Percentiles rank a stretch among this genome's conserved stretches.
phyloP scores from a whole-genome alignment of 495 filamentous ascomycete species.

The Xanthoparmelia taractica region DNA sequence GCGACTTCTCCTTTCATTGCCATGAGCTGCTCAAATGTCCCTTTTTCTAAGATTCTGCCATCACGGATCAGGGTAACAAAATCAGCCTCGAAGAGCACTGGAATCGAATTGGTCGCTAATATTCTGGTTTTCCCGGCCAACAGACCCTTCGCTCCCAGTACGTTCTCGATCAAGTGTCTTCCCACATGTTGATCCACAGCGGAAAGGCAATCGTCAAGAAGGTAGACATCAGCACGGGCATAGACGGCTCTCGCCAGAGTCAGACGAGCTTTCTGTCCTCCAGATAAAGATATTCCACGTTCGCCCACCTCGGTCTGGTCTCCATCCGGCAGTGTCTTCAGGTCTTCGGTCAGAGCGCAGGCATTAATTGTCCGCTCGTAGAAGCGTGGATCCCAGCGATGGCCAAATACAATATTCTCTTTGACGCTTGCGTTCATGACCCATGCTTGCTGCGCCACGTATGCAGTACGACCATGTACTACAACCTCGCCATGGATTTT shows the following conservation, averaged over 20 bases:
- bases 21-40: constrained; percentile 82
- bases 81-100: constrained; percentile 79
- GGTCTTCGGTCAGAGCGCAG: constrained; percentile 87
- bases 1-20: constrained; percentile 89
- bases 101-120: constrained; percentile 91
- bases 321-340: constrained; percentile 86
- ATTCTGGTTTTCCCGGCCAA: constrained; percentile 83
- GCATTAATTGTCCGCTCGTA: constrained; percentile 92
- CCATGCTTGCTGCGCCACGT: constrained; percentile 89
- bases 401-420: constrained; percentile 96
- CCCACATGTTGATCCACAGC: constrained; percentile 98
- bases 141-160: constrained; percentile 78
- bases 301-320: constrained; percentile 97
- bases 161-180: constrained; percentile 85
- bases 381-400: constrained; percentile 89
- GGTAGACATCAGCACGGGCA: constrained; percentile 91
- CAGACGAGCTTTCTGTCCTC: constrained; percentile 91
- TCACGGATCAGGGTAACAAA: constrained; percentile 77
- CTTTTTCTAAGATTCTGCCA: constrained; percentile 75
- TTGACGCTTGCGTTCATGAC: constrained; percentile 96
- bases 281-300: constrained; percentile 92
- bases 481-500: constrained; percentile 80
- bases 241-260: constrained; percentile 96
- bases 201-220: constrained; percentile 89
- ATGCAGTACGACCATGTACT: constrained; percentile 73